phyloP scores from a whole-genome alignment of 2,329 filamentous ascomycete species.

The Zymoseptoria brevis region DNA sequence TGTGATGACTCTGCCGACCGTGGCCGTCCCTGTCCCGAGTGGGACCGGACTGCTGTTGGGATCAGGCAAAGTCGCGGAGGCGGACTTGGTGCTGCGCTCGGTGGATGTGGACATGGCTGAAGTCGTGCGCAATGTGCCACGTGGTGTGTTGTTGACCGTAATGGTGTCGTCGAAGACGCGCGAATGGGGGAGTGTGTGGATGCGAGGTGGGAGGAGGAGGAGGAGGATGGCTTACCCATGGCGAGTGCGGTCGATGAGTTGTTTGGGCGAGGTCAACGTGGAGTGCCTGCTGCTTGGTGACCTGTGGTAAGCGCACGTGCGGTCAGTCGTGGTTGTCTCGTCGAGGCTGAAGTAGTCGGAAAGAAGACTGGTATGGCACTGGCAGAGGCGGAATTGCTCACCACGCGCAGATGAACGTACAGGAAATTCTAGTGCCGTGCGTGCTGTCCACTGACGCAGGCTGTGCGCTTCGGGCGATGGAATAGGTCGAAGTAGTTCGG shows the following conservation, averaged over 20 bases:
- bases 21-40: constrained; percentile 14
- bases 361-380: not conserved
- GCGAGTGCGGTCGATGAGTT: constrained; percentile 22
- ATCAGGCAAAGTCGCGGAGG: constrained; percentile 7
- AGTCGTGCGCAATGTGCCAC: constrained; percentile 10
- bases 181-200: constrained; percentile 12
- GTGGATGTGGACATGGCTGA: constrained; percentile 16
- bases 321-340: constrained; percentile 16
- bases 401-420: constrained; percentile 5
- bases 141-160: constrained; percentile 10
- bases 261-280: constrained; percentile 16
- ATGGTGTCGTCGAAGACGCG: constrained; percentile 8
- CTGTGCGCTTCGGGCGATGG: not conserved
- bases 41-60: constrained; percentile 10
- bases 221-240: constrained; percentile 27
- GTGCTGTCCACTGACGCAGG: constrained; percentile 14
- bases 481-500: not conserved
- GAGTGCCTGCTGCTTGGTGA: constrained; percentile 19
- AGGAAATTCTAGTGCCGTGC: constrained; percentile 17
- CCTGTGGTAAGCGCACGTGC: constrained; percentile 11
- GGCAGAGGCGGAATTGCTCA: not conserved
- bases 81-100: constrained; percentile 9
- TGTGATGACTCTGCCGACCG: constrained; percentile 16
- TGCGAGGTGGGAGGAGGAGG: constrained; percentile 13
- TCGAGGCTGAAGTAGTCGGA: constrained; percentile 8